Evolutionary conservation across 176 grass and related monocot species (phyloP).

Genomic region (Chrysopogon serrulatus): DNA sequence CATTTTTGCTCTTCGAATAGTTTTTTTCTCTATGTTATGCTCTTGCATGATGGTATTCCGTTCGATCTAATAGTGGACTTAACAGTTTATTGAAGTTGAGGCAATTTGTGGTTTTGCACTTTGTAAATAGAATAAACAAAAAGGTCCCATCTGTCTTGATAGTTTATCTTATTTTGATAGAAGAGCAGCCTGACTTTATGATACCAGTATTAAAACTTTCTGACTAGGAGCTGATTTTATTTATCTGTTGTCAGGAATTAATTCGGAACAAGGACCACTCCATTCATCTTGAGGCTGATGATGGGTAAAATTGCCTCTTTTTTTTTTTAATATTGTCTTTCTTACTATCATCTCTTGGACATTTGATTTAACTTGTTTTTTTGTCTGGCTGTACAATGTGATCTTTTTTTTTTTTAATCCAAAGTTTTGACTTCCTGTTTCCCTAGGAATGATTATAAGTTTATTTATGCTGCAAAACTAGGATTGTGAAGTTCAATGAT

Average conservation of each 20-base stretch:
- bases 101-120: background rate
- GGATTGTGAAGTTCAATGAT: background rate
- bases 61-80: background rate
- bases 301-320: slow-evolving; percentile 53
- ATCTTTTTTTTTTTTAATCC: background rate
- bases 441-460: background rate
- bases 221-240: slow-evolving; percentile 17
- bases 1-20: background rate
- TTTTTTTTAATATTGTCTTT: slow-evolving; percentile 3
- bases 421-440: slow-evolving; percentile 5
- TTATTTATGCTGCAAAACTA: background rate
- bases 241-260: slow-evolving; percentile 64
- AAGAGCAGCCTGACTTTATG: background rate
- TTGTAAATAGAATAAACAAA: background rate
- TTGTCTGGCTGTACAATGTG: background rate
- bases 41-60: background rate
- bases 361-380: background rate
- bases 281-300: slow-evolving; percentile 48
- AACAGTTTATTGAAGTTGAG: background rate
- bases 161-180: slow-evolving; percentile 3
- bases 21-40: background rate
- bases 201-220: slow-evolving; percentile 1
- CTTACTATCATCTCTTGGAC: background rate
- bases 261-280: slow-evolving; percentile 69
- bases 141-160: background rate